Evolutionary conservation across 257 asterid genomes (phyloP), one percentile per base, ranked within the genome.

Genomic region (Cinchona pubescens): DNA sequence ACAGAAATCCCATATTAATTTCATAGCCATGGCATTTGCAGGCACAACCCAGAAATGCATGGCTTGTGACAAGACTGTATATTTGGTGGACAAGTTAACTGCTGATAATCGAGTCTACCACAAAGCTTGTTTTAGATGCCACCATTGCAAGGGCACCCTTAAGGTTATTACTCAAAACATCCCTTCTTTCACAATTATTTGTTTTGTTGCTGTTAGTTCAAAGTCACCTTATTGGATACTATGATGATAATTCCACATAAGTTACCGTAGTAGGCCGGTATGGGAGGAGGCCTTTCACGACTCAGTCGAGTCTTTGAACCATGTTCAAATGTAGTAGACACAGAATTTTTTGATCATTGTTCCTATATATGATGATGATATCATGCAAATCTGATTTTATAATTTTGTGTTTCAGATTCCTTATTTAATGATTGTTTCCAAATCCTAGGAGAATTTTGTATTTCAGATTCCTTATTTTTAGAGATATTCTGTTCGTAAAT

Each of bases 21-120:
- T 12, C 37, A 46, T 40, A 55, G 65, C 82, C 80, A 92, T 92
- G 98, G 95, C 98, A 49, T 94, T 92, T 88, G 97, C 97, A 82
- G 98, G 98, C 76, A 92, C 98, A 70, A 90, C 97, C 42, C 98
- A 94, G 84, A 94, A 94, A 79, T 94, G 98, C 86, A 94, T 89
- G 95, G 97, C 97, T 4, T 94, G 98, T 69, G 93, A 88, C 34
- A 90, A 89, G 84, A 94, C 98, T 62, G 98, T 94, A 2, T 94
- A 94, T 82, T 84, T 94, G 59, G 98, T 94, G 61, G 98, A 92
- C 77, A 90, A 89, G 85, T 73, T 94, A 56, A 89, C 97, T 21
- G 98, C 98, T 14, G 97, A 94, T 63, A 92, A 94, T 78, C 86
- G 98, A 76, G 21, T 89, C 79, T 94, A 83, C 81, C 98, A 94